Conservation (phyloP, 176 grass and related monocot genomes). For the Aegilops longissima region DNA sequence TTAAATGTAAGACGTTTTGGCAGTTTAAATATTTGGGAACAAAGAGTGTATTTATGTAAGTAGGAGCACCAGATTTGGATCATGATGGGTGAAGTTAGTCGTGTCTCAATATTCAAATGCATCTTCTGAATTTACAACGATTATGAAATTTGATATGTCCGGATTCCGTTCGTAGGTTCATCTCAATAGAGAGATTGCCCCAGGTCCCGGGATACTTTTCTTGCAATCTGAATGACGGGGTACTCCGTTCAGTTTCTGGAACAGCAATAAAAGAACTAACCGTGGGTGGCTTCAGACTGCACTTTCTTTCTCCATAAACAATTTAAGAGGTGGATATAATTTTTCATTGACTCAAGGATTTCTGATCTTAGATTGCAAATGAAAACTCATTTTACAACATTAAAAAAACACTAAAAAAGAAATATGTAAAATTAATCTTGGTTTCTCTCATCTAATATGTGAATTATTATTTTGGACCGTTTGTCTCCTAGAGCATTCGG, state of each 20-base stretch:
- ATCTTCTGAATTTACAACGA: too few relatives aligned
- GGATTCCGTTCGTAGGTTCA: background rate
- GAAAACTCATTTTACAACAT: background rate
- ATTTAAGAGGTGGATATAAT: background rate
- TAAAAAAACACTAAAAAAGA: background rate
- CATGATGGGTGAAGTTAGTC: too few relatives aligned
- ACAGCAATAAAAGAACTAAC: background rate
- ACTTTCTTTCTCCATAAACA: background rate
- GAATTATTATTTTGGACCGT: background rate
- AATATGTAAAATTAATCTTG: background rate
- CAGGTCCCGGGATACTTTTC: background rate
- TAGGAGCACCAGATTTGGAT: too few relatives aligned
- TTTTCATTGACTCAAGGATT: background rate
- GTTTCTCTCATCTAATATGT: background rate
- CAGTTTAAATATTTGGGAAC: too few relatives aligned
- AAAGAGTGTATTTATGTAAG: too few relatives aligned
- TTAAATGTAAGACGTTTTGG: too few relatives aligned
- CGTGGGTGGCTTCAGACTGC: background rate
- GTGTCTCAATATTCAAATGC: too few relatives aligned
- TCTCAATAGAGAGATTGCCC: background rate
- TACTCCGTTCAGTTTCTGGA: background rate
- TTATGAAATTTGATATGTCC: too few relatives aligned
- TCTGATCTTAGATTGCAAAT: background rate
- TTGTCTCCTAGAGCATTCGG: background rate
- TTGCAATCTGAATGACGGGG: background rate